A percentile compares a stretch with the other conserved stretches of the same genome.
These are phyloP conservation scores for Stereum hirsutum DNA, from an alignment of 1,284 basidiomycete genomes.

Conservation along the genomic window DNA sequence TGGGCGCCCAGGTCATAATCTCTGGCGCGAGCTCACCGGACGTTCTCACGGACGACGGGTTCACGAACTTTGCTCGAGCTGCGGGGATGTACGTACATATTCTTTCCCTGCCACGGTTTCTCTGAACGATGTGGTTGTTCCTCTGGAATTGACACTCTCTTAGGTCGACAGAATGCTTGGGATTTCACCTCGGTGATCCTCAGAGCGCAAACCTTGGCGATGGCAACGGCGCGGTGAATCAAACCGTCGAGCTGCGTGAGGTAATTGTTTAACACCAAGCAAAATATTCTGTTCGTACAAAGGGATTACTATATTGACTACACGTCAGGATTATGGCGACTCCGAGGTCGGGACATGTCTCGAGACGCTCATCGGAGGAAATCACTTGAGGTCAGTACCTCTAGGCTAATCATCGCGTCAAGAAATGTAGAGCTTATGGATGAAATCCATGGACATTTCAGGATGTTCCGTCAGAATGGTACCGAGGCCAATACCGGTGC, in stretches of 20 bases:
- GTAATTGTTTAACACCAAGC: no score
- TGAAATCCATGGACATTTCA: no score
- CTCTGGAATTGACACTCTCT: background rate
- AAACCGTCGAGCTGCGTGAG: slow-evolving; percentile 57
- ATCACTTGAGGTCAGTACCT: slow-evolving; percentile 65
- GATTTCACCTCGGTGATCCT: slow-evolving; percentile 51
- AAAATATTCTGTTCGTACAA: no score
- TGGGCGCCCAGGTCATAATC: slow-evolving; percentile 36
- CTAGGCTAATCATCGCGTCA: no score
- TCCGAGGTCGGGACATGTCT: slow-evolving; percentile 52
- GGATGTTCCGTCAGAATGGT: slow-evolving; percentile 70
- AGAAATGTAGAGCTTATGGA: no score
- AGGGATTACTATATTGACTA: no score
- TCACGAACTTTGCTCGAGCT: slow-evolving; percentile 48
- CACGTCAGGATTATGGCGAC: slow-evolving; percentile 56
- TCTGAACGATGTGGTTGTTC: background rate
- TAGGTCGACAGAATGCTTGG: slow-evolving; percentile 67
- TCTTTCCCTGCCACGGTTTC: background rate
- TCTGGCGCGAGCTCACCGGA: slow-evolving; percentile 58
- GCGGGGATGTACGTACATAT: slow-evolving; percentile 46
- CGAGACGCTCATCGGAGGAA: slow-evolving; percentile 55
- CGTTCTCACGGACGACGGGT: slow-evolving; percentile 56
- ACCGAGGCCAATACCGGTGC: slow-evolving; percentile 46
- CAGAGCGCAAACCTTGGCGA: slow-evolving; percentile 69
- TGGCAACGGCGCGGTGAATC: slow-evolving; percentile 49